Evolutionary conservation across 371 early-diverging fungal species (phyloP).

Genomic region (Lichtheimia ramosa): DNA sequence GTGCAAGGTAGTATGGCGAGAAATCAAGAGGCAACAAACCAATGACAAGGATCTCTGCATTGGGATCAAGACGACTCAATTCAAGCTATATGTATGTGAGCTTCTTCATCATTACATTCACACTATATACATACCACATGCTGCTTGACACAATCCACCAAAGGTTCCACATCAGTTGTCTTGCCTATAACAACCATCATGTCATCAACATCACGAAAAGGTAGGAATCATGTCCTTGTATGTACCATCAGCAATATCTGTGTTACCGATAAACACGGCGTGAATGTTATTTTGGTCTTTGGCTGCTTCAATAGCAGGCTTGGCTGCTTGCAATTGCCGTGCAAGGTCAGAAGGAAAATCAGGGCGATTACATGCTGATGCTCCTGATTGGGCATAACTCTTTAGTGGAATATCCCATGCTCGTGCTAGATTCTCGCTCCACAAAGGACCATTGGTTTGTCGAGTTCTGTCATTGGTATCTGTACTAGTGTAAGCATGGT

Average conservation of each 20-base stretch:
- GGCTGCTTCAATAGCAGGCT: constrained; percentile 7
- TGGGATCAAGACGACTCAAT: constrained; percentile 17
- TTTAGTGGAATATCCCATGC: constrained; percentile 27
- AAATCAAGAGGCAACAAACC: constrained; percentile 45
- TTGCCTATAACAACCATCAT: neutral
- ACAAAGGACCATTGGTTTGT: constrained; percentile 41
- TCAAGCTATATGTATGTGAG: constrained; percentile 10
- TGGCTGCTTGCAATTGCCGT: constrained; percentile 2
- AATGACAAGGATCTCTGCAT: constrained; percentile 26
- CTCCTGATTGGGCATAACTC: constrained; percentile 29
- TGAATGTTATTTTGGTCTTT: constrained; percentile 18
- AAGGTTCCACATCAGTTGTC: constrained; percentile 2
- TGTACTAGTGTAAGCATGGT: neutral
- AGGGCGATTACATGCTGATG: constrained; percentile 20
- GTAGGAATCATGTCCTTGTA: neutral
- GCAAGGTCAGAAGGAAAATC: constrained; percentile 9
- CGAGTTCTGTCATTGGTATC: constrained; percentile 13
- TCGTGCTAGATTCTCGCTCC: constrained; percentile 36
- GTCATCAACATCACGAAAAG: no score
- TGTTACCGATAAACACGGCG: constrained; percentile 35
- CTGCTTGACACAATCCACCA: constrained; percentile 11
- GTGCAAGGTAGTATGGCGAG: constrained; percentile 29
- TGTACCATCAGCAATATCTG: constrained; percentile 18
- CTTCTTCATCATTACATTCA: no score
- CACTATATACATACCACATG: constrained; percentile 12